Percentiles rank a stretch among this genome's conserved stretches.
Evolutionary conservation across 2,329 filamentous ascomycete genomes (phyloP).

Genomic region (Fusarium sp.): DNA sequence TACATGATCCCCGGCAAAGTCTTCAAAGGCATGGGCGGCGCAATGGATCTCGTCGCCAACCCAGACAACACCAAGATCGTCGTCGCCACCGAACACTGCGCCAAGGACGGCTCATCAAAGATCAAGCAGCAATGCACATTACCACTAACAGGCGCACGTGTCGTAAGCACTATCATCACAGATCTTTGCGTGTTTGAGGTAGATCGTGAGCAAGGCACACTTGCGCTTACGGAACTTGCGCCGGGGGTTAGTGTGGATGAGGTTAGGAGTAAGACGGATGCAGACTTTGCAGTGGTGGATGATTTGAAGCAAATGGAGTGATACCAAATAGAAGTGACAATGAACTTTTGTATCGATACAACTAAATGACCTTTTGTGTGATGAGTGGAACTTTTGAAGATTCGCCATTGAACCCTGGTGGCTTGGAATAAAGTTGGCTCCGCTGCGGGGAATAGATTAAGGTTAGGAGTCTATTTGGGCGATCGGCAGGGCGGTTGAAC

Average conservation of each 20-base stretch:
- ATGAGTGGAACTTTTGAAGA: constrained; percentile 20
- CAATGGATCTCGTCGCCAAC: constrained; percentile 79
- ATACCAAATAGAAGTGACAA: constrained; percentile 9
- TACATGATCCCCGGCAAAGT: constrained; percentile 93
- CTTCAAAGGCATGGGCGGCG: constrained; percentile 88
- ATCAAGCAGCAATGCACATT: constrained; percentile 72
- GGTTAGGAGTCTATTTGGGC: constrained; percentile 11
- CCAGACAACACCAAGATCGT: constrained; percentile 79
- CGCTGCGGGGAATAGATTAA: constrained; percentile 36
- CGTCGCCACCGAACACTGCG: constrained; percentile 76
- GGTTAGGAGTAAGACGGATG: constrained; percentile 76
- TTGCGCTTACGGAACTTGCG: constrained; percentile 78
- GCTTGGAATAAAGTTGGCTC: background rate
- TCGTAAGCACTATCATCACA: constrained; percentile 79
- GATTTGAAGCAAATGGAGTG: constrained; percentile 63
- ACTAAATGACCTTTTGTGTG: background rate
- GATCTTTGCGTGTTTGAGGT: constrained; percentile 82
- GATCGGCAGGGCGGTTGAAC: constrained; percentile 28
- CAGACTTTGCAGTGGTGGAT: constrained; percentile 72
- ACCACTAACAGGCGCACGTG: constrained; percentile 73
- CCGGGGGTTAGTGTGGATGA: constrained; percentile 76
- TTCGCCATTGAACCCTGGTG: constrained; percentile 22
- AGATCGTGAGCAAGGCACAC: constrained; percentile 68
- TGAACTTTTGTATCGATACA: background rate
- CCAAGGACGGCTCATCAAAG: constrained; percentile 76